Percentiles rank a stretch among this genome's conserved stretches.
phyloP scores from a whole-genome alignment of 768 basidiomycete genomes.

The Leucocoprinus birnbaumii region DNA sequence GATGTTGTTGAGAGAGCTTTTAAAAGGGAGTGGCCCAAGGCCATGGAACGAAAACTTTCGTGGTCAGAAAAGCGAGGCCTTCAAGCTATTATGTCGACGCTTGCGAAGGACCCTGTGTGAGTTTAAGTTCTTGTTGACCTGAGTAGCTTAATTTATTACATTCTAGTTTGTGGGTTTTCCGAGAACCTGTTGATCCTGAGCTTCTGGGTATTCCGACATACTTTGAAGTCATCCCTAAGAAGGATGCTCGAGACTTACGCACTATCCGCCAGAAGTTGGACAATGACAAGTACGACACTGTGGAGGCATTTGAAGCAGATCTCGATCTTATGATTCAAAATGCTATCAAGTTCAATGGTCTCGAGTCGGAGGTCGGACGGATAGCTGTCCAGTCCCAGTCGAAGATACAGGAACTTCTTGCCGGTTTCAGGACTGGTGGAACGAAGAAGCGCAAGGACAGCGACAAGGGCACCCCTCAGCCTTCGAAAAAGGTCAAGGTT shows the following conservation, averaged over 20 bases:
- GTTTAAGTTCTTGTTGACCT: constrained; percentile 22
- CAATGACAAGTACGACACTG: constrained; percentile 74
- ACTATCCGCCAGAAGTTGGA: constrained; percentile 83
- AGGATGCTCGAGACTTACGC: constrained; percentile 83
- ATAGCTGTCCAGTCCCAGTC: constrained; percentile 49
- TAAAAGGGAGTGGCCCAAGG: constrained; percentile 86
- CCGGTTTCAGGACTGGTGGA: constrained; percentile 41
- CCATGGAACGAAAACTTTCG: constrained; percentile 66
- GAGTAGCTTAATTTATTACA: constrained; percentile 6
- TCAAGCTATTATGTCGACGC: constrained; percentile 61
- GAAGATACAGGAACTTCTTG: constrained; percentile 53
- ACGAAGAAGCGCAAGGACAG: constrained; percentile 76
- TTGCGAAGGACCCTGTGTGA: constrained; percentile 69
- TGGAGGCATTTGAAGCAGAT: constrained; percentile 82
- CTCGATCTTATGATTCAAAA: constrained; percentile 86
- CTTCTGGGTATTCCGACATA: constrained; percentile 83
- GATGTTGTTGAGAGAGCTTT: constrained; percentile 72
- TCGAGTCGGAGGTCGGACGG: constrained; percentile 73
- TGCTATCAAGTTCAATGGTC: constrained; percentile 85
- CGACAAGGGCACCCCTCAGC: constrained; percentile 61
- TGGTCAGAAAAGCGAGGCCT: constrained; percentile 80
- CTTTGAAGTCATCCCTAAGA: constrained; percentile 79
- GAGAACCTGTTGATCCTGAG: constrained; percentile 87
- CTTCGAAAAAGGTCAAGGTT: constrained; percentile 65
- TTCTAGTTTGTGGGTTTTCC: constrained; percentile 74